Evolutionary conservation across 2,329 filamentous ascomycete species (phyloP), one percentile per base, ranked within the genome.

Genomic region (Colletotrichum agaves): DNA sequence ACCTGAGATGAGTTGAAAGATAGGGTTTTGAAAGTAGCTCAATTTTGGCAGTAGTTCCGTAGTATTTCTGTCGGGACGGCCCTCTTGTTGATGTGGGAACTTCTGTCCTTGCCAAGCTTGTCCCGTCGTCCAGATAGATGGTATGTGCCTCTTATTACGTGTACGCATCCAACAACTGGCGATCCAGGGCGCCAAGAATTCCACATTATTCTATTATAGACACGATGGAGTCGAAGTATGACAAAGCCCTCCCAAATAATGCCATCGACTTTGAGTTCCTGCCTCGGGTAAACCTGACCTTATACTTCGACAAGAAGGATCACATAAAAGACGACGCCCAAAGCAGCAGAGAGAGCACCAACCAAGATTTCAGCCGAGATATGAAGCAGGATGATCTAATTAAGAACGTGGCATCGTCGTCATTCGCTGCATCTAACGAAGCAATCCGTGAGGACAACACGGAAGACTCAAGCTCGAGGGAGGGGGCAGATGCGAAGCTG

Each of bases 211-310:
- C 21, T 23, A 4, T 23, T 23, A 4, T 23, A 57, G 4, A 35
- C 13, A 56, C 52, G 37, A 67, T 67, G 63, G 59, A 67, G 37
- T 27, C 44, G 27, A 67, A 67, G 60, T 19, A 57, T 17, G 21
- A 17, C 44, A 27, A 62, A 43, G 23, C 23, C 33, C 17, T 33
- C n/a, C 52, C 43, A 15, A 35, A 44, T 27, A 39, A 58, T 33
- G 50, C 23, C 60, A 17, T 67, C 31, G 58, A 50, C 58, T 27
- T 63, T 4, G 59, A 63, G 52, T 67, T 59, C 5, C 31, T 67
- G 43, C 63, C 21, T 39, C 63, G 44, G 10, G 10, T 11, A 2
- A 35, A 52, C 27, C 27, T n/a, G 17, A 52, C 11, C 52, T 3
- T 5, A 19, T 50, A 63, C 2, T 8, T 63, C 12, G 44, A 57